Evolutionary conservation across 768 basidiomycete species (phyloP).

Genomic region (Galerina marginata): DNA sequence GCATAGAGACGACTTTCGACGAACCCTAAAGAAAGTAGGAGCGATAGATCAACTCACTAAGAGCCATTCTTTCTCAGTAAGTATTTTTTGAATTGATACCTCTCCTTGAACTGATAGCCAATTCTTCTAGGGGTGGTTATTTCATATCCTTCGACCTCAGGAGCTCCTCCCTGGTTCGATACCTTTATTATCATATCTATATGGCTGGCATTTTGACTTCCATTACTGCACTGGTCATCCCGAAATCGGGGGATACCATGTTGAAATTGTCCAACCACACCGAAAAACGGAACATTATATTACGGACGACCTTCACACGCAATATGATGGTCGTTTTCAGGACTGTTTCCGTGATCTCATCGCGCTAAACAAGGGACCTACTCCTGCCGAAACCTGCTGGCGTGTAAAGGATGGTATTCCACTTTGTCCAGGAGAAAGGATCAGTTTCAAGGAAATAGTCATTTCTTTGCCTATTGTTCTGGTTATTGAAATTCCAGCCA

Average conservation of each 20-base stretch:
- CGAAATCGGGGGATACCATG: neutral
- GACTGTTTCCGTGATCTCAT: neutral
- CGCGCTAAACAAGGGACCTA: neutral
- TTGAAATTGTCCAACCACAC: neutral
- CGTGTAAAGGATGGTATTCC: slow-evolving; percentile 17
- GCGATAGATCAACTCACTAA: no score
- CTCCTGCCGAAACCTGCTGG: slow-evolving; percentile 13
- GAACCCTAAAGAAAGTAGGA: no score
- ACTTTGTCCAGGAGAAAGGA: slow-evolving; percentile 18
- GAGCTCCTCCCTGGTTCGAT: no score
- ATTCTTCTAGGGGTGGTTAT: no score
- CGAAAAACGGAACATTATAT: neutral
- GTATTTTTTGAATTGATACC: no score
- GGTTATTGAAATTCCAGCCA: slow-evolving; percentile 11
- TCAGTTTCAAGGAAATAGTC: slow-evolving; percentile 18
- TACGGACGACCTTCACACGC: neutral
- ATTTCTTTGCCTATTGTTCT: slow-evolving; percentile 28
- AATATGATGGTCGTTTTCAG: neutral
- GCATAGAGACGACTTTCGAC: no score
- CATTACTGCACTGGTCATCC: neutral
- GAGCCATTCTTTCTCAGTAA: no score
- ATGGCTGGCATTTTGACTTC: neutral
- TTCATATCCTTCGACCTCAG: no score
- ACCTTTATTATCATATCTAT: neutral
- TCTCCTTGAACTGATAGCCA: no score